Base-by-base conservation (phyloP, 352 stramenopile species). In the Phytophthora pseudosyringae region DNA sequence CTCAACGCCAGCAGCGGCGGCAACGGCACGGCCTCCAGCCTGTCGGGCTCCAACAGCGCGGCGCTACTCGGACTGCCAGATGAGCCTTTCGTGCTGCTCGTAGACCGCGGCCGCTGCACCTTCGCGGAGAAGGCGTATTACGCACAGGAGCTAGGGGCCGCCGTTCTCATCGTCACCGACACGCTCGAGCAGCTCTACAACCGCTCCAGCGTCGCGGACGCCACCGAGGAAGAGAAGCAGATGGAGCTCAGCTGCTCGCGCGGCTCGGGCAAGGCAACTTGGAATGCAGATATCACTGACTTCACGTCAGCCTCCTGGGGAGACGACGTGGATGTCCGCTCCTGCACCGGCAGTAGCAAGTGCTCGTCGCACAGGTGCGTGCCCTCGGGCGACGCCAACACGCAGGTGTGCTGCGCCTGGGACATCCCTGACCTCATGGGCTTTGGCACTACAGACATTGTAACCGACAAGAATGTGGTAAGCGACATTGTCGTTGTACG, bases 361-460 rank as follows among this genome's bases (percentile, higher is more conserved):
- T 94, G 86, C 49, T 68, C 71, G 15, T 92, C 86, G 18, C 65
- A 62, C 43, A 76, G 83, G 67, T 94, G 86, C 43, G 75, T 93
- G 31, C 86, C 86, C 0, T 86, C 72, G 16, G 79, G 81, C 18
- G 71, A 64, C 10, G 67, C 60, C 21, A 68, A 82, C 13, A 78
- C 88, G 47, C 65, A 72, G 43, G 82, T 94, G 15, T 94, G 86
- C 64, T 94, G 86, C 36, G 73, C 69, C n/a, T 94, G 86, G 83
- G 83, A 93, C 59, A 74, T 93, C 11, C 79, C 83, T 5, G 83
- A 94, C 56, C 65, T 73, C 53, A 93, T 94, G 73, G 81, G 79
- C 41, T 91, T 90, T 50, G 59, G 71, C 25, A 64, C 44, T 16
- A 73, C 78, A 2, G 54, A 72, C 26, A 32, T 73, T 2, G 70